Conservation (phyloP, 441 rosid genomes). For the Cnidoscolus chayamansa region DNA sequence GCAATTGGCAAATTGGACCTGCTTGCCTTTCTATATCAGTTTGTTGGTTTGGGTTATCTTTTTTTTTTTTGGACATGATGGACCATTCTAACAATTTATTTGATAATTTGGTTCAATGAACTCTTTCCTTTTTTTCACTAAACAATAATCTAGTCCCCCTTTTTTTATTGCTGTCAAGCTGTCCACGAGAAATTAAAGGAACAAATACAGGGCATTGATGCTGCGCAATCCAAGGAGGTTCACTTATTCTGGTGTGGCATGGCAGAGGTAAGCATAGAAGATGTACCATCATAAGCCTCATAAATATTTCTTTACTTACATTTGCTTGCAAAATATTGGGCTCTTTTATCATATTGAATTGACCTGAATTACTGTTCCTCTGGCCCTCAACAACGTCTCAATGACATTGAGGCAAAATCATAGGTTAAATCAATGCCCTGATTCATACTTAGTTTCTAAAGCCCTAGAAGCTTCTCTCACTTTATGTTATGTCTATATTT, state of each 20-base stretch:
- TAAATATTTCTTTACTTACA: not conserved
- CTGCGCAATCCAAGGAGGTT: conserved; percentile 58
- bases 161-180: conserved; percentile 35
- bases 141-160: conserved; percentile 9
- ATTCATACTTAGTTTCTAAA: not conserved
- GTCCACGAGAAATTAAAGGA: conserved; percentile 52
- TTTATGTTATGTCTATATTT: not conserved
- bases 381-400: not conserved
- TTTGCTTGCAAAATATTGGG: not conserved
- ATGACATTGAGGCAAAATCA: not conserved
- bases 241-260: conserved; percentile 66
- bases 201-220: conserved; percentile 63
- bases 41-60: not conserved
- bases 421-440: not conserved
- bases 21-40: not conserved
- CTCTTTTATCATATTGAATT: not conserved
- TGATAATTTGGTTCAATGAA: not conserved
- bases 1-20: not conserved
- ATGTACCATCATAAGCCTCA: not conserved
- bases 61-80: not conserved
- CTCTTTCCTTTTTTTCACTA: conserved; percentile 4
- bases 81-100: not conserved
- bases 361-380: not conserved
- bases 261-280: conserved; percentile 65
- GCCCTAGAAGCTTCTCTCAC: not conserved